Evolutionary conservation across 805 yeast species (phyloP), one percentile per base, ranked within the genome.

Genomic region (Ogataea glucozyma): DNA sequence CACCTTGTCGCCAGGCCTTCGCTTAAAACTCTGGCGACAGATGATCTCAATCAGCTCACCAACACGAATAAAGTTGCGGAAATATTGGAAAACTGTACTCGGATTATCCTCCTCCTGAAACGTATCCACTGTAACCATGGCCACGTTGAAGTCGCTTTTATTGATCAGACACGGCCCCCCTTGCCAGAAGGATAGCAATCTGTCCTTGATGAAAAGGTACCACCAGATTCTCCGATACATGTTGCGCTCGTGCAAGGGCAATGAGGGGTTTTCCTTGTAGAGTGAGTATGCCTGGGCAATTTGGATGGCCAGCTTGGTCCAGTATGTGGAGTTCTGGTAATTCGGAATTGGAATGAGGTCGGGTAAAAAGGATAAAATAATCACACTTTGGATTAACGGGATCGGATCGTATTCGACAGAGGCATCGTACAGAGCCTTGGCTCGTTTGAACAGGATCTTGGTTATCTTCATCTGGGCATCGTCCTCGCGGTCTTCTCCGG

Each of bases 211-310:
- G 60, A 79, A 84, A 30, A 83, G 63, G 49, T 77, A 70, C 90
- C 90, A 84, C 87, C 88, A 84, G 11, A 82, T 66, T 31, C 86
- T 68, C 44, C 79, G 70, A 75, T 83, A 77, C 44, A 77, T 60
- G 48, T 76, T 73, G n/a, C 37, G 41, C n/a, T 45, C 47, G 19
- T 36, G 23, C 3, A 19, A 22, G 3, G 44, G 27, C 4, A 42
- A n/a, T 2, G 22, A 29, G 3, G 43, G 29, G 16, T 43, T 40
- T 14, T 40, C 37, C 17, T 38, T 38, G 29, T 40, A 38, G 24
- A 85, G 70, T 3, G 89, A 88, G 58, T 76, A 76, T 10, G 87
- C 85, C 57, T 84, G 89, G 4, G 89, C 89, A 38, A 82, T 68
- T n/a, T 79, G 74, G 27, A 81, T 71, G 1, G 87, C 89, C 7